phyloP scores from a whole-genome alignment of 208 protist species.

The Acanthamoeba lenticulata region DNA sequence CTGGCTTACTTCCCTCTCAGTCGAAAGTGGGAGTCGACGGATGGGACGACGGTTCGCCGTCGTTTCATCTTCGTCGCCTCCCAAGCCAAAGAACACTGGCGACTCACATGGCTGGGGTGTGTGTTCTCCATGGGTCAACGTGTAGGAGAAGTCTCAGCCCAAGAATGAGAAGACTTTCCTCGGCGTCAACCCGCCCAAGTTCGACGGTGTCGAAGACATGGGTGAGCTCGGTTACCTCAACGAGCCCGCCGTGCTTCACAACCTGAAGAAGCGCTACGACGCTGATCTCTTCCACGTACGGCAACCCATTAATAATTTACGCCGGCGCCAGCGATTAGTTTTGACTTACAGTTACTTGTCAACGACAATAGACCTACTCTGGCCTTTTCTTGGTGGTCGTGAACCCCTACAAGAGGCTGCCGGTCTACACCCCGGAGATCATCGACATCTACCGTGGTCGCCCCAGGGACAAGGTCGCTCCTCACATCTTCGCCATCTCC shows the following conservation, averaged over 20 bases:
- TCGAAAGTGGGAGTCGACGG: too few species aligned
- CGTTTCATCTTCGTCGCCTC: background rate
- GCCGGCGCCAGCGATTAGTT: background rate
- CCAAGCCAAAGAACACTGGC: too few species aligned
- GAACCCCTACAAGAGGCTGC: conserved; percentile 72
- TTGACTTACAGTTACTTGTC: conserved; percentile 85
- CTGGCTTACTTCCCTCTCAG: background rate
- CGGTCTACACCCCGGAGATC: conserved; percentile 80
- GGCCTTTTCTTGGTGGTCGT: conserved; percentile 68
- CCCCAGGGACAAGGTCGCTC: conserved; percentile 76
- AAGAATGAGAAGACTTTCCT: conserved; percentile 70
- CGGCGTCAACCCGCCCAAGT: conserved; percentile 73
- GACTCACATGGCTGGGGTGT: too few species aligned
- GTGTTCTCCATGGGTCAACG: background rate
- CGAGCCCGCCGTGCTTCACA: conserved; percentile 81
- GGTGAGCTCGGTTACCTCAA: conserved; percentile 78
- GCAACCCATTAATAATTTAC: too few species aligned
- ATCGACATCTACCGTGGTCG: conserved; percentile 79
- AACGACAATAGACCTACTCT: conserved; percentile 82
- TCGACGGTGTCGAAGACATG: conserved; percentile 80
- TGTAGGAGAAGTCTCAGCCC: conserved; percentile 54
- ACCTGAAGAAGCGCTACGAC: conserved; percentile 76
- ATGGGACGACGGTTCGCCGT: background rate
- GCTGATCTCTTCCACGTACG: conserved; percentile 81
- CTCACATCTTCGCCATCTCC: conserved; percentile 81